These are phyloP conservation scores for Litchi chinensis DNA, from an alignment of 345 rosid genomes.

Conservation along the genomic window DNA sequence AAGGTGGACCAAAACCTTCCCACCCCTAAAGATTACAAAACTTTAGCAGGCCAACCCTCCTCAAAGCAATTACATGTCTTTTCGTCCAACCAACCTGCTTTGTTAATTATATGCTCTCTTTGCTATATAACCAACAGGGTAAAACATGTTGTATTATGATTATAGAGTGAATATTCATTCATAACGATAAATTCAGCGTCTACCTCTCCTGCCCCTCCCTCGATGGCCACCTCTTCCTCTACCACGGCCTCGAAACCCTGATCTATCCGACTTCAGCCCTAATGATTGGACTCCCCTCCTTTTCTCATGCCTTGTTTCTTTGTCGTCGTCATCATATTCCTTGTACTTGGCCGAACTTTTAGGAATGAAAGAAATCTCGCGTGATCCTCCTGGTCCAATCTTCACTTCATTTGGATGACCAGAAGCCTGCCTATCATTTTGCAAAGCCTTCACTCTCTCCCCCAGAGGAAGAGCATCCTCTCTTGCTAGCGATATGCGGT, in stretches of 20 bases:
- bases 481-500: constrained; percentile 55
- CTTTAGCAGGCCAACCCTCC: neutral
- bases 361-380: constrained; percentile 77
- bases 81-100: neutral
- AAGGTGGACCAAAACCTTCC: neutral
- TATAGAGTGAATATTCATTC: neutral
- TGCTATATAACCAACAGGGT: neutral
- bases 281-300: constrained; percentile 87
- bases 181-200: constrained; percentile 9
- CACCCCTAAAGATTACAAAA: neutral
- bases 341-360: constrained; percentile 60
- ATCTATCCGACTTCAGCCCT: constrained; percentile 54
- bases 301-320: constrained; percentile 35
- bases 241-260: constrained; percentile 52
- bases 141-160: neutral
- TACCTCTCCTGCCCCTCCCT: constrained; percentile 42
- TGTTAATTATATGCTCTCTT: neutral
- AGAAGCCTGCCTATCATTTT: constrained; percentile 35
- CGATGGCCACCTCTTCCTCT: constrained; percentile 46
- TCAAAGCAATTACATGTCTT: neutral
- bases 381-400: constrained; percentile 86
- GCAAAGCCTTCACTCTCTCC: constrained; percentile 73
- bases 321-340: constrained; percentile 56
- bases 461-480: constrained; percentile 82
- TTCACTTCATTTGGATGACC: constrained; percentile 54